These are phyloP conservation scores for Fraxinus sp. DNA, from an alignment of 305 asterid genomes.

Conservation along the genomic window DNA sequence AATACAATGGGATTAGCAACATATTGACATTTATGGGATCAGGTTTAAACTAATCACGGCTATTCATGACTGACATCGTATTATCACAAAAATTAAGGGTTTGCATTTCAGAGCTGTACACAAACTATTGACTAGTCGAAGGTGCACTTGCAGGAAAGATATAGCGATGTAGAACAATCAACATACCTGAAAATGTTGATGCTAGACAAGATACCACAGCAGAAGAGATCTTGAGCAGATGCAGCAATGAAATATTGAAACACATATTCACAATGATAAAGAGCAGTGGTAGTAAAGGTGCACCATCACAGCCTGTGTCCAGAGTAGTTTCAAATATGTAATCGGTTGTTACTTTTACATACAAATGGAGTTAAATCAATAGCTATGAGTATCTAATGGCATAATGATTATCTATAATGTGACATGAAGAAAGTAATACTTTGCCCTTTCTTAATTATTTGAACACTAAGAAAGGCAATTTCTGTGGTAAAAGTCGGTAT, in stretches of 20 bases:
- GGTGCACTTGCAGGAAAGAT: conserved; percentile 15
- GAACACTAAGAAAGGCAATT: neutral
- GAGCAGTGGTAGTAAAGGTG: conserved; percentile 80
- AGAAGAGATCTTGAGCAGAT: conserved; percentile 84
- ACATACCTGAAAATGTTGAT: conserved; percentile 86
- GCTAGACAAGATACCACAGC: conserved; percentile 62
- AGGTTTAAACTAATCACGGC: neutral
- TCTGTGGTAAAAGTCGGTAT: neutral
- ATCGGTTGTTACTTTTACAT: conserved; percentile 14
- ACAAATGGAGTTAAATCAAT: neutral
- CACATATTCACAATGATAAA: conserved; percentile 87
- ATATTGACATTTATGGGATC: neutral
- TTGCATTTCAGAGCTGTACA: conserved; percentile 1
- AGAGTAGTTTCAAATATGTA: conserved; percentile 12
- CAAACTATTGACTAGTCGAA: conserved; percentile 2
- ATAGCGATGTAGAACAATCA: neutral
- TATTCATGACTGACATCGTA: neutral
- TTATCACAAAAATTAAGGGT: neutral
- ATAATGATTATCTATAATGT: neutral
- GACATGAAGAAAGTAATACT: neutral
- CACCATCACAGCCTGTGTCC: conserved; percentile 78
- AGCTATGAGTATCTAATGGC: neutral
- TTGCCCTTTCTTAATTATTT: neutral
- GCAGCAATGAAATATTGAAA: conserved; percentile 80
- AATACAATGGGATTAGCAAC: neutral